Evolutionary conservation across 73 alveolate genomes (phyloP).

Genomic region (Paramecium sexaurelia): DNA sequence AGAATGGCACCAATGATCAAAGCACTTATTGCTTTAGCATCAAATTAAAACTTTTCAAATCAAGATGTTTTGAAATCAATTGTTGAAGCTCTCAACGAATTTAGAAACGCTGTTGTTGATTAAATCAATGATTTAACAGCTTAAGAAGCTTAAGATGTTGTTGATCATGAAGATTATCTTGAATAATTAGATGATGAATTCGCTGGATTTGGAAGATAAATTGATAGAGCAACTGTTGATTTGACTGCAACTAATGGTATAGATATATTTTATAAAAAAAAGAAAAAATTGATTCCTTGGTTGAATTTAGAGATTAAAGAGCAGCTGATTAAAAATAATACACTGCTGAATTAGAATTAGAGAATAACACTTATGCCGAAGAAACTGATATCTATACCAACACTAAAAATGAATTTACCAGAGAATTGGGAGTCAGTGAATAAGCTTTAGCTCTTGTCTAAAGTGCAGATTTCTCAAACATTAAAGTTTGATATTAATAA

Average conservation of each 20-base stretch:
- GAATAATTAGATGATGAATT: conserved; percentile 39
- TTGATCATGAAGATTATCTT: conserved; percentile 49
- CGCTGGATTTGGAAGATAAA: conserved; percentile 42
- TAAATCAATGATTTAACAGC: conserved; percentile 49
- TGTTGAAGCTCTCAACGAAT: conserved; percentile 48
- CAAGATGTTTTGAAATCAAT: neutral
- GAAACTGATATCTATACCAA: conserved; percentile 43
- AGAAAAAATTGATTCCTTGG: conserved; percentile 46
- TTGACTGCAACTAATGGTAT: conserved; percentile 50
- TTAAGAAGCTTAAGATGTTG: conserved; percentile 50
- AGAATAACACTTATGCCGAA: conserved; percentile 54
- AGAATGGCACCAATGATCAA: conserved; percentile 58
- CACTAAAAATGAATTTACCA: conserved; percentile 1
- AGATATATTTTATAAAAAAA: neutral
- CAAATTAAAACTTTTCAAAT: conserved; percentile 53
- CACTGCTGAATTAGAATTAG: conserved; percentile 41
- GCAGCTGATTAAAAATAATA: neutral
- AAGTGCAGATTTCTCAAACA: conserved; percentile 55
- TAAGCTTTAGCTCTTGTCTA: conserved; percentile 25
- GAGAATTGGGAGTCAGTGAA: conserved; percentile 62
- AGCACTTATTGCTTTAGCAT: conserved; percentile 45
- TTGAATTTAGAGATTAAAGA: conserved; percentile 57
- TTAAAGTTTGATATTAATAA: conserved; percentile 10
- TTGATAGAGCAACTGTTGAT: conserved; percentile 10
- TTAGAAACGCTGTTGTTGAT: conserved; percentile 53